Evolutionary conservation across 108 stramenopile species (phyloP), one percentile per base, ranked within the genome.

Genomic region (Ochromonas danica): DNA sequence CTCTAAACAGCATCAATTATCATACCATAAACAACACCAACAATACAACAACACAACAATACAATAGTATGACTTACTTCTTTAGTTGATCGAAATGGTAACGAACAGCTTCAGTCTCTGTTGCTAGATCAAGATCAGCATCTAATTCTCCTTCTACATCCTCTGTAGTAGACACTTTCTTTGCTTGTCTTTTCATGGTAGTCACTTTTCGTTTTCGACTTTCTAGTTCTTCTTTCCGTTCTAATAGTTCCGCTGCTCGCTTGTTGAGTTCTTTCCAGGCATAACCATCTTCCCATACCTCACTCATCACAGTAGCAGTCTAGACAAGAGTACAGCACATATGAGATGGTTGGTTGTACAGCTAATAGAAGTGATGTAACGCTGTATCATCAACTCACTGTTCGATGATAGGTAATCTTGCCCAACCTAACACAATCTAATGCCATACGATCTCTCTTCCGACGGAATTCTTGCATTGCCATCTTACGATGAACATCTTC

Each of bases 261-360:
- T 41, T 41, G 40, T 27, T 6, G 10, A 72, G 27, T 3, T 39
- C 79, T 62, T 79, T 70, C 35, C 22, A 25, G 38, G 63, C 82
- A 0, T 61, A 63, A 1, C 82, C 79, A 22, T 83, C 63, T 78
- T 83, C 63, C 82, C 79, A 80, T 22, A 78, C 70, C 27, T 83
- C 79, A 22, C 41, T n/a, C 39, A 80, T 38, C 39, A 10, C 30
- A 1, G 36, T 40, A 0, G 78, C 45, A 10, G 61, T 22, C 45
- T 51, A 51, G 14, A 22, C 45, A 22, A 51, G 45, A 51, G 6
- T 6, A 51, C 22, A 51, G 6, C 22, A 14, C 6, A 6, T 14
- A 14, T 51, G 22, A 51, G 22, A 14, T 14, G 6, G 22, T 51
- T 22, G 22, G 14, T 14, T 51, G 45, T 51, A 14, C 22, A 51